Conservation (phyloP, 441 rosid species). For the Syzygium malaccense region DNA sequence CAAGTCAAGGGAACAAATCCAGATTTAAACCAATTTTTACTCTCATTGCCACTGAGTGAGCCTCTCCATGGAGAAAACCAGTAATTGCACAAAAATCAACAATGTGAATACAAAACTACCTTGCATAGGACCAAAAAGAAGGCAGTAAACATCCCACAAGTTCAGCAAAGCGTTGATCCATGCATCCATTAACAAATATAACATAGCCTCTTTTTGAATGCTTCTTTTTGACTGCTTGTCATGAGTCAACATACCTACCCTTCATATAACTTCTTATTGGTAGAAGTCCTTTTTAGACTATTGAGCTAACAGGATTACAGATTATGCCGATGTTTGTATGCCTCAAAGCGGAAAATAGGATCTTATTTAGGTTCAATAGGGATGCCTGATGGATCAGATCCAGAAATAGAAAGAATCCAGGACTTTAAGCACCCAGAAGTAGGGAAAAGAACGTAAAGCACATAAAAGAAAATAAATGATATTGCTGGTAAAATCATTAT, state of each 20-base stretch:
- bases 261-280: background rate
- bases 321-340: background rate
- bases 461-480: background rate
- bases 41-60: background rate
- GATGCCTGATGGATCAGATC: background rate
- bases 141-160: background rate
- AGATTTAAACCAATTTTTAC: background rate
- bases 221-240: background rate
- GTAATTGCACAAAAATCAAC: background rate
- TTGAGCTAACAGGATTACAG: background rate
- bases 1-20: background rate
- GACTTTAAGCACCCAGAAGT: background rate
- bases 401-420: background rate
- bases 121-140: background rate
- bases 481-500: background rate
- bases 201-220: background rate
- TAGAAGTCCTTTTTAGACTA: background rate
- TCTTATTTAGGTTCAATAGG: background rate
- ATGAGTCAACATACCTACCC: background rate
- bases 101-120: background rate
- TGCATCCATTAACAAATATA: background rate
- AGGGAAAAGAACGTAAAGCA: background rate
- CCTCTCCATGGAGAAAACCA: background rate
- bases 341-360: background rate
- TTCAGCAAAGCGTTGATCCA: background rate